Conservation (phyloP, 1,139 yeast species). For the Diutina sp. region DNA sequence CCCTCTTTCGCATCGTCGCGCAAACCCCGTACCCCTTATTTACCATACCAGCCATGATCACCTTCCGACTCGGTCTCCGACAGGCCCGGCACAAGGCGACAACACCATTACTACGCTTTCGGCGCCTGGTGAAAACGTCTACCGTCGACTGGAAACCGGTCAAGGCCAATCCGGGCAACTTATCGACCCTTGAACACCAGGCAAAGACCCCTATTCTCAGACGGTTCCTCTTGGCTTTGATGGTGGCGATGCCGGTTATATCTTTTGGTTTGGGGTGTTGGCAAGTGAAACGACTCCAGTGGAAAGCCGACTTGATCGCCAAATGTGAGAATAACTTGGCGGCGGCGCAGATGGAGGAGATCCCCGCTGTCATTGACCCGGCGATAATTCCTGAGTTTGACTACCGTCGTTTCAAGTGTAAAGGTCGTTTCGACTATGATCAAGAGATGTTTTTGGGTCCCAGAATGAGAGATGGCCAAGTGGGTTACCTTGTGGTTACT, state of each 20-base stretch:
- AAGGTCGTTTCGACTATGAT: slow-evolving; percentile 71
- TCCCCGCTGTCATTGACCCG: slow-evolving; percentile 51
- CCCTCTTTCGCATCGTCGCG: not conserved
- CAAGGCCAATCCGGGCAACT: slow-evolving; percentile 35
- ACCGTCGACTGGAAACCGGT: slow-evolving; percentile 80
- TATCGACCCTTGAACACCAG: slow-evolving; percentile 27
- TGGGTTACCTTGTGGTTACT: slow-evolving; percentile 71
- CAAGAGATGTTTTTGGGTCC: slow-evolving; percentile 94
- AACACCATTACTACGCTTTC: not conserved
- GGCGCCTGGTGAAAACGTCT: slow-evolving; percentile 40
- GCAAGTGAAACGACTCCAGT: slow-evolving; percentile 76
- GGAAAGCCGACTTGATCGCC: slow-evolving; percentile 84
- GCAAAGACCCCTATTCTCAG: slow-evolving; percentile 28
- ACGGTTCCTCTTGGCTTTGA: slow-evolving; percentile 38
- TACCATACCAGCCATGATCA: not conserved
- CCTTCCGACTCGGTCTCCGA: not conserved
- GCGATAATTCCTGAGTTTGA: slow-evolving; percentile 57
- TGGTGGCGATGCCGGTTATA: slow-evolving; percentile 79
- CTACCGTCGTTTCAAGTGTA: slow-evolving; percentile 60
- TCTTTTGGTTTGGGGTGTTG: slow-evolving; percentile 85
- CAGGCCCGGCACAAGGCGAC: not conserved
- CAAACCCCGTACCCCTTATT: not conserved
- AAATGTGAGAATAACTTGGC: slow-evolving; percentile 73
- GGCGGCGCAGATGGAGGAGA: slow-evolving; percentile 47
- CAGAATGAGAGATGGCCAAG: slow-evolving; percentile 57